Base-by-base conservation (phyloP, 306 rosid genomes). In the Prosopis cineraria region DNA sequence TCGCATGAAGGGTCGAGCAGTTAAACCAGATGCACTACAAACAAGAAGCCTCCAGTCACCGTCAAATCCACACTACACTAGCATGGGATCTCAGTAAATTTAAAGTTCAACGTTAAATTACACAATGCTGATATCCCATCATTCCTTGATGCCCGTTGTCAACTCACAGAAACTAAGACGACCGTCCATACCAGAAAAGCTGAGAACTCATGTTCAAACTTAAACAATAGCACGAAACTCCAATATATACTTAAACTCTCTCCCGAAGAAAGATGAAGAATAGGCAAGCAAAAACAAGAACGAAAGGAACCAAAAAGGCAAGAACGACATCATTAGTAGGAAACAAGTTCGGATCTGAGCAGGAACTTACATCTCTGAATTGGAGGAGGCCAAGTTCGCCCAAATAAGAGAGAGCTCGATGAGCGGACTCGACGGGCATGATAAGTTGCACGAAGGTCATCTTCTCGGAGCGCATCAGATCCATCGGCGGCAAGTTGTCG, bases 381-480 rank as follows among this genome's bases (percentile, higher is more conserved):
- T 93, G 98, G 76, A 93, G 75, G 80, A 93, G 91, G 55, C 96
- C 98, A 65, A 93, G 96, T 77, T 91, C 89, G 77, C 98, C 98
- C 37, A 93, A 83, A 78, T 93, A 91, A 14, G 94, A 80, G 77
- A 93, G 27, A 81, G 96, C 93, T 56, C 96, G 89, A 81, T 89
- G 96, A 43, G 98, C 87, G n/a, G 96, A 93, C 89, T 93, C 98
- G 44, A 85, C 90, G 16, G 98, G 97, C 29, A 93, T 89, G 75
- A 93, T 93, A 76, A 93, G 96, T 86, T 89, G 98, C n/a, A 89
- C 97, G 72, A 91, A 83, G 60, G 90, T 88, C 98, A 93, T 93
- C 88, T 84, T 88, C 94, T 93, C 98, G 67, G 98, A 93, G 74
- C 98, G 96, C 94, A 93, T 89, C 89, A 91, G 97, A 91, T 93